These are phyloP conservation scores for Parascedosporium putredinis DNA, from an alignment of 2,329 filamentous ascomycete species.

Conservation along the genomic window DNA sequence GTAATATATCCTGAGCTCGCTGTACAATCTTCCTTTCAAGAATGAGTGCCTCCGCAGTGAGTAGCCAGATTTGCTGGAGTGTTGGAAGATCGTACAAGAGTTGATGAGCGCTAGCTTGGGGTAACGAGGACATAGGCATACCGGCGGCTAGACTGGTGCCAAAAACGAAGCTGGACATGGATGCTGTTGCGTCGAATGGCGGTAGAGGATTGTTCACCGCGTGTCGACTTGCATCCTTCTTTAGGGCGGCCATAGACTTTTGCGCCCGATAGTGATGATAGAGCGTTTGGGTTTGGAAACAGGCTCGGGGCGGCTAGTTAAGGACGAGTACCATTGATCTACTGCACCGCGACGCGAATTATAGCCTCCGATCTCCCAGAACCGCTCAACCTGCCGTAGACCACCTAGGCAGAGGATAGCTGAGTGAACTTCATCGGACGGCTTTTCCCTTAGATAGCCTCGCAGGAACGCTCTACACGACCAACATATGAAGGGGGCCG, in stretches of 20 bases:
- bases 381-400: constrained; percentile 49
- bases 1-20: constrained; percentile 48
- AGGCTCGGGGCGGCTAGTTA: constrained; percentile 22
- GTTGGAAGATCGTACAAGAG: constrained; percentile 46
- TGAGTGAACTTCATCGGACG: constrained; percentile 51
- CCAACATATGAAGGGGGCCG: constrained; percentile 56
- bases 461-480: constrained; percentile 49
- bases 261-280: constrained; percentile 44
- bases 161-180: constrained; percentile 28
- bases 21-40: constrained; percentile 48
- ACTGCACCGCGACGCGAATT: constrained; percentile 48
- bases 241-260: constrained; percentile 35
- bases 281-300: constrained; percentile 39
- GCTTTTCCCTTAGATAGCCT: constrained; percentile 53
- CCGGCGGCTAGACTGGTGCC: constrained; percentile 48
- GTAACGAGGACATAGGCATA: constrained; percentile 50
- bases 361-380: constrained; percentile 59
- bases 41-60: constrained; percentile 52
- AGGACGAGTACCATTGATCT: constrained; percentile 45
- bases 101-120: constrained; percentile 36
- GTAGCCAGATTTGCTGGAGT: constrained; percentile 51
- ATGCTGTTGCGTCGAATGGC: constrained; percentile 8
- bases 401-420: constrained; percentile 51
- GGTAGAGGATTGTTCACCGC: constrained; percentile 18
- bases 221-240: constrained; percentile 8